phyloP scores from a whole-genome alignment of 208 protist genomes.

The Trypanosoma scelopori region DNA sequence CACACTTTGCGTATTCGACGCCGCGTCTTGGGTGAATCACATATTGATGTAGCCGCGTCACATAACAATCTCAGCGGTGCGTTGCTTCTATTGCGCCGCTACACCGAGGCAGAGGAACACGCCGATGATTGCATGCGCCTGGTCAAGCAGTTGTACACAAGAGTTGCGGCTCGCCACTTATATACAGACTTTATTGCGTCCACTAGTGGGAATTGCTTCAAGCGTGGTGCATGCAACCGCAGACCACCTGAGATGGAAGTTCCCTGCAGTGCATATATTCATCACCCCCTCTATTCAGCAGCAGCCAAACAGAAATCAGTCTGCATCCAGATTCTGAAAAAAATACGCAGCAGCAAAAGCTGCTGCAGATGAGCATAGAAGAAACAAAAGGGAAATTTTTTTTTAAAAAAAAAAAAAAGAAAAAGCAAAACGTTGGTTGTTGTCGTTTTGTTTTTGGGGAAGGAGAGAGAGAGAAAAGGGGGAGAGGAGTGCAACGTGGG shows the following conservation, averaged over 20 bases:
- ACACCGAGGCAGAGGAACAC: constrained; percentile 3
- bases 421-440: too few relatives aligned
- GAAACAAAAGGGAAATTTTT: neutral
- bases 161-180: neutral
- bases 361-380: neutral
- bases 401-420: too few relatives aligned
- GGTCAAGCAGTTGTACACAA: constrained; percentile 3
- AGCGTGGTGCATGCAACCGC: neutral
- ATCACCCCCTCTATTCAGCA: constrained; percentile 9
- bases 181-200: neutral
- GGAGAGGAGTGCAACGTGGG: too few relatives aligned
- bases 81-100: neutral
- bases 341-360: neutral
- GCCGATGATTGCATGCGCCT: constrained; percentile 5
- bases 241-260: neutral
- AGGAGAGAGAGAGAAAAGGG: too few relatives aligned
- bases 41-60: neutral
- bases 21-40: neutral
- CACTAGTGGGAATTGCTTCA: too few relatives aligned
- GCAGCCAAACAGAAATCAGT: constrained; percentile 2
- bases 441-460: too few relatives aligned
- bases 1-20: constrained; percentile 1
- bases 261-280: neutral
- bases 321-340: constrained; percentile 4
- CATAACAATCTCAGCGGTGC: constrained; percentile 7